Evolutionary conservation across 768 basidiomycete species (phyloP).

Genomic region (Symmetrospora coprosmae): DNA sequence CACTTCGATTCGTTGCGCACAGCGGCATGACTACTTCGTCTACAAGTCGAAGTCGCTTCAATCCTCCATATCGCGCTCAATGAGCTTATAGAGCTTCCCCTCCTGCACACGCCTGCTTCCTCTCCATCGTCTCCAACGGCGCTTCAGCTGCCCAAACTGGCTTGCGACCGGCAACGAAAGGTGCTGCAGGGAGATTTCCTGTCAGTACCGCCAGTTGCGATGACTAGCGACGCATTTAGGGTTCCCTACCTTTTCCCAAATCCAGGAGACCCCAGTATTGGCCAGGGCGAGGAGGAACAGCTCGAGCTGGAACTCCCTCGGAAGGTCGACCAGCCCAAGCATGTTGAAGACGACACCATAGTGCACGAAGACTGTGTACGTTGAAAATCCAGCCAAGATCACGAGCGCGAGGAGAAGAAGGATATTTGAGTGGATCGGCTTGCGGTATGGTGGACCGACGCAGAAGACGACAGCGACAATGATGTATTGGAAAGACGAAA

Average conservation of each 20-base stretch:
- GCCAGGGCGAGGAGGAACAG: constrained; percentile 53
- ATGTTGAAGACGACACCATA: constrained; percentile 48
- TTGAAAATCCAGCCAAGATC: constrained; percentile 55
- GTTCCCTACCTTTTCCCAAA: constrained; percentile 46
- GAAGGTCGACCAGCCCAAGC: constrained; percentile 64
- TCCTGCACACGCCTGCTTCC: constrained; percentile 43
- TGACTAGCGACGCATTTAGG: not conserved
- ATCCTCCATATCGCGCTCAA: constrained; percentile 54
- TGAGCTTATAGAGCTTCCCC: constrained; percentile 69
- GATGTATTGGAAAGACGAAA: constrained; percentile 98
- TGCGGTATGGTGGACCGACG: constrained; percentile 91
- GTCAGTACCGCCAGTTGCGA: not conserved
- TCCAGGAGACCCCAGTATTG: constrained; percentile 58
- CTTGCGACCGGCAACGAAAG: constrained; percentile 34
- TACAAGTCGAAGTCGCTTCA: not conserved
- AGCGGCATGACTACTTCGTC: not conserved
- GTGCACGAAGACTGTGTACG: constrained; percentile 61
- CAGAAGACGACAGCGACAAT: constrained; percentile 92
- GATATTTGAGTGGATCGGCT: constrained; percentile 81
- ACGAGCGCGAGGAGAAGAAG: constrained; percentile 61
- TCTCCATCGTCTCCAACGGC: constrained; percentile 32
- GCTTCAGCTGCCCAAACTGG: constrained; percentile 33
- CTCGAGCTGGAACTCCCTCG: constrained; percentile 51
- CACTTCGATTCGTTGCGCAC: no score
- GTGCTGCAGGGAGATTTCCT: not conserved